Evolutionary conservation across 1,139 yeast genomes (phyloP), one percentile per base, ranked within the genome.

Genomic region (Pichia sp.): DNA sequence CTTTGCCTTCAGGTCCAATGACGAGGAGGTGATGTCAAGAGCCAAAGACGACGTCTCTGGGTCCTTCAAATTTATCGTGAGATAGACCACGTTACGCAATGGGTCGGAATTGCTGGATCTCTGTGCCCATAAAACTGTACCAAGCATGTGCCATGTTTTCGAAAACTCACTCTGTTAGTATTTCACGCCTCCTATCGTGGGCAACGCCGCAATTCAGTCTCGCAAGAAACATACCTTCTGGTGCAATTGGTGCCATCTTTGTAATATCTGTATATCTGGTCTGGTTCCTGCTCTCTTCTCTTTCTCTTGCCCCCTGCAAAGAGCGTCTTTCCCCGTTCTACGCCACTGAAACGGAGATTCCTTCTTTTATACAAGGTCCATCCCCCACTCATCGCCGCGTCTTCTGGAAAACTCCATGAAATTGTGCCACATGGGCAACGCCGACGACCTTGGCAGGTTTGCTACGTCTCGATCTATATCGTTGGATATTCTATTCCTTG

Each of bases 101-200:
- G 81, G 80, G 43, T 85, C 96, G 6, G 77, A 73, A 24, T 78
- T 85, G 67, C 78, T 83, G 52, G 97, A 90, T 73, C 99, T 88
- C 75, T 93, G 99, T 27, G 99, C 98, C 99, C 99, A 93, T 69
- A 81, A 77, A 51, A 90, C 95, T 79, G 49, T 33, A 9, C 9
- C 30, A 46, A 5, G 27, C 27, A 4, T 4, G 29, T 27, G 29
- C 38, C 38, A 34, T 34, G n/a, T 14, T 34, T 9, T 34, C n/a
- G n/a, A 34, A 6, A 34, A 34, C n/a, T 34, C 12, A 34, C n/a
- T 9, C 9, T 34, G 38, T 34, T 34, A 34, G 38, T 34, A 34
- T 34, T 34, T 14, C 38, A 34, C 38, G n/a, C 12, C 38, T 14
- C 4, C 29, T 27, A 27, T 27, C 29, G 29, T 6, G 29, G 29